Evolutionary conservation across 176 grass and related monocot genomes (phyloP), one percentile per base, ranked within the genome.

Genomic region (Eleusine coracana): DNA sequence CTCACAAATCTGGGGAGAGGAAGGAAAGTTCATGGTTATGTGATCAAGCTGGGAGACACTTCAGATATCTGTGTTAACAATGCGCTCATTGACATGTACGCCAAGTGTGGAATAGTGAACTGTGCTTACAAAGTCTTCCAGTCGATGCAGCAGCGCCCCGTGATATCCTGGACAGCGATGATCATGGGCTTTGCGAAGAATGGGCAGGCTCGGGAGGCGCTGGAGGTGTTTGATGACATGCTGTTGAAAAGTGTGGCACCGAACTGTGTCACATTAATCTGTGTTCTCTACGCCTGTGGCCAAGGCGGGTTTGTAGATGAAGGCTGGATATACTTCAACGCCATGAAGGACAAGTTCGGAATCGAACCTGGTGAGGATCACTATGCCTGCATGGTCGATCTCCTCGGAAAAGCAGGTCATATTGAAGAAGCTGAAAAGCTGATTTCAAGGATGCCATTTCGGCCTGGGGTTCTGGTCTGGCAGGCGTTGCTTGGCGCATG

Each of bases 331-430:
- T 87, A 87, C 65, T 89, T 91, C 78, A 49, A 76, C 0, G 83
- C 92, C 56, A 92, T 94, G 87, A 9, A 48, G 58, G 63, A 61
- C 13, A 88, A 83, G 71, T 86, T 91, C 45, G 58, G 84, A 0
- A 13, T 92, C 25, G 10, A 83, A 10, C 89, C 82, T 1, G 82
- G 68, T 1, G 89, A 94, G 74, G 92, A 94, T 45, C 92, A 91
- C 75, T 89, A 87, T 3, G 87, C 89, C 10, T 94, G 92, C 74
- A 91, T 91, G 87, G 84, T 94, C 1, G 84, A 89, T 85, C 92
- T 94, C 49, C 89, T 94, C 6, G 87, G 78, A 15, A 94, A 84
- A 59, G 84, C 89, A 80, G 89, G 89, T 36, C 76, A 38, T 1
- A 88, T 85, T 39, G 74, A 74, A 18, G 85, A 94, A 15, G 87